Evolutionary conservation across 2,329 filamentous ascomycete genomes (phyloP).

Genomic region (Bisporella sp.): DNA sequence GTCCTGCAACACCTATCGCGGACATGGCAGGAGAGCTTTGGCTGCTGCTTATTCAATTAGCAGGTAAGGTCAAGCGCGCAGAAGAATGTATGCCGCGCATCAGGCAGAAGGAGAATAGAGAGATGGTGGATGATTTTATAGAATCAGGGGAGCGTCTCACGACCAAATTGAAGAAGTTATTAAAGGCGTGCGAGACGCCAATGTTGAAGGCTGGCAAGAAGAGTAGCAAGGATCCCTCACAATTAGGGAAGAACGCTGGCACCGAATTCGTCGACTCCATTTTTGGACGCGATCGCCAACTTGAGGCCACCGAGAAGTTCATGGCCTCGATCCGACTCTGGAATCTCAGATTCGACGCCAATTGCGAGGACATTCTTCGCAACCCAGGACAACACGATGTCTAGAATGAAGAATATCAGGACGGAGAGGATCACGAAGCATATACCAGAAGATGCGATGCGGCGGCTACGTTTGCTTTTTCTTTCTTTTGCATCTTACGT

Average conservation of each 20-base stretch:
- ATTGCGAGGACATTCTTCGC: conserved; percentile 82
- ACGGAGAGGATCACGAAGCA: background rate
- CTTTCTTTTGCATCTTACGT: conserved; percentile 6
- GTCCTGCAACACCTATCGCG: conserved; percentile 72
- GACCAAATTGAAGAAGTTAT: conserved; percentile 74
- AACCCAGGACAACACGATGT: conserved; percentile 35
- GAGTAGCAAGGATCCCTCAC: conserved; percentile 54
- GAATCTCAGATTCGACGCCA: conserved; percentile 91
- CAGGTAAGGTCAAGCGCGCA: conserved; percentile 87
- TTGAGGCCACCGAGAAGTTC: conserved; percentile 84
- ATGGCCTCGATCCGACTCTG: conserved; percentile 64
- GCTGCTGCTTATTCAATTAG: conserved; percentile 88
- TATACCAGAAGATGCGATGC: no score
- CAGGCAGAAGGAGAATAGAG: conserved; percentile 63
- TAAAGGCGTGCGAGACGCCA: conserved; percentile 86
- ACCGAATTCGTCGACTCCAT: conserved; percentile 95
- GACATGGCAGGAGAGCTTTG: conserved; percentile 93
- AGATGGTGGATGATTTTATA: conserved; percentile 86
- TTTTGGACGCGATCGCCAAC: conserved; percentile 84
- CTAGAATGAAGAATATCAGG: background rate
- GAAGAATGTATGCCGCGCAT: conserved; percentile 72
- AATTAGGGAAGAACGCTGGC: conserved; percentile 86
- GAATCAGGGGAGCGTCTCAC: conserved; percentile 81
- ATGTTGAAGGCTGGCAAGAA: conserved; percentile 90
- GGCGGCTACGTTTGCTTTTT: conserved; percentile 3